phyloP scores from a whole-genome alignment of 2,329 filamentous ascomycete genomes.

The Ophiocordyceps sinensis region DNA sequence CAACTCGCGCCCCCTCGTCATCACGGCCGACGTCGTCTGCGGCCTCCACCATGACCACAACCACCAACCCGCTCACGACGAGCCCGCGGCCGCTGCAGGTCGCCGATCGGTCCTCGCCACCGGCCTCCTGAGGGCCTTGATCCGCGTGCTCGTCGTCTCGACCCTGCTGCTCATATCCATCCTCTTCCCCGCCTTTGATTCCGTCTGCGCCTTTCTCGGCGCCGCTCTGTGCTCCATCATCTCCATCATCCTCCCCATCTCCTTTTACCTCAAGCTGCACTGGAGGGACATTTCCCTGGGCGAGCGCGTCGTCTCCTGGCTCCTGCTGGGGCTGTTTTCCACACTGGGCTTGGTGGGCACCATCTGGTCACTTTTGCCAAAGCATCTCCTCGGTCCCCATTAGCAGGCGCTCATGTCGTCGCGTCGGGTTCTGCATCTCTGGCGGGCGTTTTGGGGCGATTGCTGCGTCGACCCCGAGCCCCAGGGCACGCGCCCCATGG shows the following conservation, averaged over 20 bases:
- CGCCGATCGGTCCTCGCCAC: slow-evolving; percentile 25
- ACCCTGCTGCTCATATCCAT: slow-evolving; percentile 62
- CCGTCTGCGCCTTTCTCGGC: slow-evolving; percentile 83
- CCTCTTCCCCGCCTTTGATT: slow-evolving; percentile 63
- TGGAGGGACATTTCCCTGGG: slow-evolving; percentile 48
- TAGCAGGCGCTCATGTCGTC: neutral
- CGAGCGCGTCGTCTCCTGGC: slow-evolving; percentile 55
- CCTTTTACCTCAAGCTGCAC: slow-evolving; percentile 86
- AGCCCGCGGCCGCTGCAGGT: slow-evolving; percentile 20
- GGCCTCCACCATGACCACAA: slow-evolving; percentile 44
- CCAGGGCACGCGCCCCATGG: too few relatives aligned
- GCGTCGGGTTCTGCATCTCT: too few relatives aligned
- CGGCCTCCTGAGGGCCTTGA: slow-evolving; percentile 33
- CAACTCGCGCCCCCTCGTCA: slow-evolving; percentile 76
- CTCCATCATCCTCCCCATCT: slow-evolving; percentile 76
- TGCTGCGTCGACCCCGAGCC: too few relatives aligned
- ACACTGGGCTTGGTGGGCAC: slow-evolving; percentile 65
- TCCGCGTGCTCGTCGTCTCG: slow-evolving; percentile 54
- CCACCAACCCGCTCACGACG: slow-evolving; percentile 11
- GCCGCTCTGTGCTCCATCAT: slow-evolving; percentile 86
- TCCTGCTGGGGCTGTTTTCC: slow-evolving; percentile 54
- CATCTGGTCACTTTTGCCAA: slow-evolving; percentile 77
- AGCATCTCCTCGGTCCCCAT: slow-evolving; percentile 49
- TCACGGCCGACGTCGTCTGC: slow-evolving; percentile 66
- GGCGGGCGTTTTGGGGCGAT: too few relatives aligned